phyloP scores from a whole-genome alignment of 148 eudicot genomes.

The Pharnaceum exiguum region DNA sequence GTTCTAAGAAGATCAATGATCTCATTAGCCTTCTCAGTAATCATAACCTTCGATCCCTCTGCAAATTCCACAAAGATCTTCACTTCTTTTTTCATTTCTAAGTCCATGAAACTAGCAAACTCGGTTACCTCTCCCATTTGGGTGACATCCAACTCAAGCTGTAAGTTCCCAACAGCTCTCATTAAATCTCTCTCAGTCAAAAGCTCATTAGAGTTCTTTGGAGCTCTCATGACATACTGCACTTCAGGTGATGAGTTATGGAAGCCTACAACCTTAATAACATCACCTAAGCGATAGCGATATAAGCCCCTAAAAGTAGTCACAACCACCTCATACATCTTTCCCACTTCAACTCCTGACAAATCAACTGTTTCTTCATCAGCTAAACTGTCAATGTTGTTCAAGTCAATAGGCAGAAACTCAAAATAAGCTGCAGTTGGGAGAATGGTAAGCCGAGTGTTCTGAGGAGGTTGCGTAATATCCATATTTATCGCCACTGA shows the following conservation, averaged over 20 bases:
- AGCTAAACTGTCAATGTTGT: background rate
- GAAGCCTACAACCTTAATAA: constrained; percentile 42
- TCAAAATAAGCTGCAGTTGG: constrained; percentile 43
- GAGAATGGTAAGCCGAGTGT: constrained; percentile 26
- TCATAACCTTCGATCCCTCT: constrained; percentile 10
- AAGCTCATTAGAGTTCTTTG: constrained; percentile 33
- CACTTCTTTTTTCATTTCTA: constrained; percentile 13
- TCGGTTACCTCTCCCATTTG: constrained; percentile 13
- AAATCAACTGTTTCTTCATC: constrained; percentile 29
- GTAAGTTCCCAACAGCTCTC: constrained; percentile 22
- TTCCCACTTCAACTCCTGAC: constrained; percentile 37
- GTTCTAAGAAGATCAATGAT: constrained; percentile 8
- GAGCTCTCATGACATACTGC: constrained; percentile 42
- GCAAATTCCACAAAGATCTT: constrained; percentile 32
- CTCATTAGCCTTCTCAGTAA: constrained; percentile 16
- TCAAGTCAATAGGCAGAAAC: constrained; percentile 30
- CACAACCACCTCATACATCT: constrained; percentile 41
- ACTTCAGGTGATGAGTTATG: constrained; percentile 36
- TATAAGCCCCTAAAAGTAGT: constrained; percentile 41
- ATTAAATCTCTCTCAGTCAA: constrained; percentile 34
- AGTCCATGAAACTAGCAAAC: constrained; percentile 26
- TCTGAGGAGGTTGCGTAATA: constrained; percentile 30
- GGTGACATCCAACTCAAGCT: constrained; percentile 9
- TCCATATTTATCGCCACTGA: constrained; percentile 38
- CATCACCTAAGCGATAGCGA: constrained; percentile 39